phyloP scores from a whole-genome alignment of 2,329 filamentous ascomycete genomes.

The Dothidotthia symphoricarpi region DNA sequence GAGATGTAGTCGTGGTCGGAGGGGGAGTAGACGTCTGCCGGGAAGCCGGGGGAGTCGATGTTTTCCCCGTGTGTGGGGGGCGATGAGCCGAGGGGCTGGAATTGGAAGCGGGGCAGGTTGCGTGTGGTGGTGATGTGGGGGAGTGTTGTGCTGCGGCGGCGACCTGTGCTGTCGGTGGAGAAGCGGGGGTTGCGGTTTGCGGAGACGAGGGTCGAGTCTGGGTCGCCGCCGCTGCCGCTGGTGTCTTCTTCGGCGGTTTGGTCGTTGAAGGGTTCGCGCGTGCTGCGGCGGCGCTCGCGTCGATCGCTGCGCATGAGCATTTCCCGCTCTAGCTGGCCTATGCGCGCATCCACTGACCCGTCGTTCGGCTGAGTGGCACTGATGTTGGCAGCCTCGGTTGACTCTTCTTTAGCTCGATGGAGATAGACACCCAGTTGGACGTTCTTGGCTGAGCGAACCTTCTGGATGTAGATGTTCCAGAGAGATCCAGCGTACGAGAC shows the following conservation, averaged over 20 bases:
- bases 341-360: slow-evolving; percentile 54
- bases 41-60: slow-evolving; percentile 21
- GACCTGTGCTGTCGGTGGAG: slow-evolving; percentile 15
- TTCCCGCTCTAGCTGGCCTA: slow-evolving; percentile 54
- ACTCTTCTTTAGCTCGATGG: slow-evolving; percentile 58
- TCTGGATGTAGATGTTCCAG: slow-evolving; percentile 64
- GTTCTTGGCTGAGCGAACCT: slow-evolving; percentile 55
- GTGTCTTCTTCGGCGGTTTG: slow-evolving; percentile 42
- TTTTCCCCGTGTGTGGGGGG: slow-evolving; percentile 15
- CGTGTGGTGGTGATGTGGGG: slow-evolving; percentile 14
- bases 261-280: slow-evolving; percentile 23
- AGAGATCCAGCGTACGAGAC: slow-evolving; percentile 59
- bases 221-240: slow-evolving; percentile 48
- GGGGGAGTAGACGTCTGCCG: slow-evolving; percentile 13
- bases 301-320: slow-evolving; percentile 49
- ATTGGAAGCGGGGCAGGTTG: slow-evolving; percentile 11
- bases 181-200: slow-evolving; percentile 25
- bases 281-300: slow-evolving; percentile 32
- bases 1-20: slow-evolving; percentile 28
- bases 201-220: slow-evolving; percentile 41
- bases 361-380: slow-evolving; percentile 39
- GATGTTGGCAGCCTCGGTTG: slow-evolving; percentile 45
- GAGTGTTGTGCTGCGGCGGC: slow-evolving; percentile 17
- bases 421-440: slow-evolving; percentile 60
- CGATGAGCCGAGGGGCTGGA: slow-evolving; percentile 15